Evolutionary conservation across 805 yeast genomes (phyloP).

Genomic region (Kazachstania taianensis): DNA sequence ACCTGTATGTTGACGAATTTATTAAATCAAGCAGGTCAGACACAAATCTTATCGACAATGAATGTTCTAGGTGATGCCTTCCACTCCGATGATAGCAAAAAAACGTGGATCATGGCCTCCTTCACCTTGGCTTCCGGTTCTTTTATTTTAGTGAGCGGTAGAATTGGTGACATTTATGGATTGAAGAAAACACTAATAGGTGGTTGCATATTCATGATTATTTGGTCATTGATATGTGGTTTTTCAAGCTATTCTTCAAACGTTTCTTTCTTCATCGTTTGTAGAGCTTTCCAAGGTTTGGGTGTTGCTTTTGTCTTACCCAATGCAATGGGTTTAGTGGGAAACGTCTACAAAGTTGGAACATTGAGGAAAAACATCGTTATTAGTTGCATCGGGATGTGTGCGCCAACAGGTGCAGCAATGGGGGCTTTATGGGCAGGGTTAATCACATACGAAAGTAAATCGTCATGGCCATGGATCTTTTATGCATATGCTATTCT

Average conservation of each 20-base stretch:
- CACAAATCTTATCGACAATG: constrained; percentile 32
- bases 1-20: constrained; percentile 31
- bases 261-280: constrained; percentile 39
- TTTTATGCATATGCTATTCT: constrained; percentile 22
- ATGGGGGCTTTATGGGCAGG: constrained; percentile 45
- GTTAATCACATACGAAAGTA: constrained; percentile 24
- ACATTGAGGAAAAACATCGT: constrained; percentile 40
- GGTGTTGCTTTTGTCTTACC: constrained; percentile 51
- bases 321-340: constrained; percentile 47
- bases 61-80: constrained; percentile 28
- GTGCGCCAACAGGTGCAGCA: constrained; percentile 53
- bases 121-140: constrained; percentile 66
- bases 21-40: constrained; percentile 33
- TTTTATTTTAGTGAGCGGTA: constrained; percentile 56
- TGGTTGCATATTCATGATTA: constrained; percentile 45
- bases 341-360: constrained; percentile 34
- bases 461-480: constrained; percentile 24
- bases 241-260: constrained; percentile 42
- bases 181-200: constrained; percentile 40
- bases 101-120: constrained; percentile 61
- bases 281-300: constrained; percentile 54
- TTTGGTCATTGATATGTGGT: constrained; percentile 57
- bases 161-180: constrained; percentile 65
- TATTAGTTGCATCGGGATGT: constrained; percentile 46
- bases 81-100: constrained; percentile 26